Percentiles rank a stretch among this genome's conserved stretches.
phyloP scores from a whole-genome alignment of 352 stramenopile genomes.

The Globisporangium ultimum region DNA sequence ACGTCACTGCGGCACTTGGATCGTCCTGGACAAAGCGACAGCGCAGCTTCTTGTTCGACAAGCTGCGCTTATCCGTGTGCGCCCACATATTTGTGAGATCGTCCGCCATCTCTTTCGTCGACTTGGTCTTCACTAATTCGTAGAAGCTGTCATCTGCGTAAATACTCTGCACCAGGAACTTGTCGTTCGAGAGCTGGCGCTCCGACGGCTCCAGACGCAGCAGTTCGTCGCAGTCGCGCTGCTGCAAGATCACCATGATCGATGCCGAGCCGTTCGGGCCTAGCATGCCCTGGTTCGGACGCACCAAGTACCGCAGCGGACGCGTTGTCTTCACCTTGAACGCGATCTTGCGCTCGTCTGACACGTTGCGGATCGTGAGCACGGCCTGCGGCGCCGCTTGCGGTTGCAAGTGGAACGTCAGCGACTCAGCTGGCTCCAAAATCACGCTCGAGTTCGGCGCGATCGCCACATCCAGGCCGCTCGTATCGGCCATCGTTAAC shows the following conservation, averaged over 20 bases:
- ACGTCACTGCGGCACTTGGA: conserved; percentile 1
- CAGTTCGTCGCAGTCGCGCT: conserved; percentile 87
- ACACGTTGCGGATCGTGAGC: conserved; percentile 83
- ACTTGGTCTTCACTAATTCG: conserved; percentile 84
- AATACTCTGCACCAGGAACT: conserved; percentile 88
- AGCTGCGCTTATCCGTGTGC: conserved; percentile 67
- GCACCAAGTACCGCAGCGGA: conserved; percentile 86
- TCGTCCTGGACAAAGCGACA: conserved; percentile 77
- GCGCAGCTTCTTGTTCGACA: conserved; percentile 88
- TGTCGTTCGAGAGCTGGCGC: conserved; percentile 84
- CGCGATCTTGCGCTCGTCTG: conserved; percentile 75
- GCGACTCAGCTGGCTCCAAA: conserved; percentile 77
- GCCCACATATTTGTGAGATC: conserved; percentile 87
- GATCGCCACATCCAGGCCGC: conserved; percentile 47
- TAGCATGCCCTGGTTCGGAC: conserved; percentile 84
- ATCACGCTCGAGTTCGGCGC: conserved; percentile 76
- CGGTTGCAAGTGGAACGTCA: conserved; percentile 68
- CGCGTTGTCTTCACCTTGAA: conserved; percentile 90
- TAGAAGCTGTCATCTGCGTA: conserved; percentile 85
- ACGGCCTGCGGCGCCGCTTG: conserved; percentile 70
- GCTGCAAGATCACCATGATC: conserved; percentile 87
- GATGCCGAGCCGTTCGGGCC: conserved; percentile 69
- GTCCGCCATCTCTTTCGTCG: conserved; percentile 84
- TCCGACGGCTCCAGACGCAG: conserved; percentile 71
- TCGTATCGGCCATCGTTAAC: conserved; percentile 37